These are phyloP conservation scores for Colletotrichum destructivum DNA, from an alignment of 2,329 filamentous ascomycete genomes.

Conservation along the genomic window DNA sequence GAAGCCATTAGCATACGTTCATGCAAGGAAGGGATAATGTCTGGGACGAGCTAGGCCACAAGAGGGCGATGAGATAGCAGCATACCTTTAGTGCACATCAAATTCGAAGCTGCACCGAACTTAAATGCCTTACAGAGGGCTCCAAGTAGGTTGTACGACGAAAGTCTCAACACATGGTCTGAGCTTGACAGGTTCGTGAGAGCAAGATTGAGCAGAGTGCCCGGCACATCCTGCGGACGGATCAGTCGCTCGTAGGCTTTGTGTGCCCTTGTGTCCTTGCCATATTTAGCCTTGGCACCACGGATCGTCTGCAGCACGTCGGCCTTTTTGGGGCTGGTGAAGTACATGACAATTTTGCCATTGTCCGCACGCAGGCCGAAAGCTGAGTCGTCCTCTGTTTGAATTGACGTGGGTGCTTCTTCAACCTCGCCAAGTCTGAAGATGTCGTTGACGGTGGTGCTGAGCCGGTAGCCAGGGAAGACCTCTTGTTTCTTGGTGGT, in stretches of 20 bases:
- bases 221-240: conserved; percentile 79
- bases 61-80: neutral
- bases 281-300: conserved; percentile 74
- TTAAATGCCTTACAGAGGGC: conserved; percentile 79
- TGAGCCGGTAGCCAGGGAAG: conserved; percentile 72
- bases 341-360: conserved; percentile 81
- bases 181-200: conserved; percentile 76
- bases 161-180: conserved; percentile 72
- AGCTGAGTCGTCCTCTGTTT: conserved; percentile 76
- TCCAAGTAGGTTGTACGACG: conserved; percentile 78
- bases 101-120: conserved; percentile 73
- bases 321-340: conserved; percentile 75
- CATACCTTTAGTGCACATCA: conserved; percentile 74
- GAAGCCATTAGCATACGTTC: conserved; percentile 22
- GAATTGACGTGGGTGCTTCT: conserved; percentile 75
- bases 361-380: conserved; percentile 79
- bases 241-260: conserved; percentile 77
- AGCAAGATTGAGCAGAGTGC: conserved; percentile 77
- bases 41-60: neutral
- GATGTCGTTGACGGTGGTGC: conserved; percentile 78
- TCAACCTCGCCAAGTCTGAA: conserved; percentile 79
- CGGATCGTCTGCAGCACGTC: conserved; percentile 77
- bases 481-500: conserved; percentile 80
- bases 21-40: neutral
- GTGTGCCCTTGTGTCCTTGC: conserved; percentile 72